These are phyloP conservation scores for Aspergillus coremiiformis DNA, from an alignment of 495 filamentous ascomycete species.

Conservation along the genomic window DNA sequence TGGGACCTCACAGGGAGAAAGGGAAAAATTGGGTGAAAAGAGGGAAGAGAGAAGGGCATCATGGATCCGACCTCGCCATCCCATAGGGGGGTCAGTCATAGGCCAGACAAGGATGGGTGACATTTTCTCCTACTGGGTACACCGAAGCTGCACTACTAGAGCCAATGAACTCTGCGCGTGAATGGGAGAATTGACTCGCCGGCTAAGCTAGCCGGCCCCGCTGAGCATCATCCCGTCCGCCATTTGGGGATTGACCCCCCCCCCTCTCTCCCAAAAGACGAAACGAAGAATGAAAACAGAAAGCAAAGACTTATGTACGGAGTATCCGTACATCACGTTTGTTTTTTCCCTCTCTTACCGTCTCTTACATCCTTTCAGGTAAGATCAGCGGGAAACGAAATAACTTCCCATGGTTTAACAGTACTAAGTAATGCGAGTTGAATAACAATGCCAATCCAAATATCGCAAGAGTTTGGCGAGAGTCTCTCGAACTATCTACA, in stretches of 20 bases:
- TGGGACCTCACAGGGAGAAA: neutral
- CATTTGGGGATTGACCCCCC: conserved; percentile 14
- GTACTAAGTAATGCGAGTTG: too few relatives aligned
- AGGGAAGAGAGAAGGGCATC: neutral
- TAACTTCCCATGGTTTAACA: too few relatives aligned
- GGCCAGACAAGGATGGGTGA: conserved; percentile 6
- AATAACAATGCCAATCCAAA: conserved; percentile 1
- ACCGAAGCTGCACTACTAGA: conserved; percentile 7
- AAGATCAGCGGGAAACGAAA: conserved; percentile 3
- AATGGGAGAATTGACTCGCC: conserved; percentile 20
- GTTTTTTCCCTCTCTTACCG: neutral
- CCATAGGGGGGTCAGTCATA: conserved; percentile 5
- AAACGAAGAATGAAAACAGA: conserved; percentile 7
- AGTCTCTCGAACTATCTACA: too few relatives aligned
- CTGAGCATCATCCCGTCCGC: conserved; percentile 19
- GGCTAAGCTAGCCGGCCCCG: conserved; percentile 18
- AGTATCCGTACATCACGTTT: neutral
- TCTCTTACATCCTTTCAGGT: neutral
- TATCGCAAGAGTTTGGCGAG: too few relatives aligned
- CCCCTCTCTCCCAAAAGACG: too few relatives aligned
- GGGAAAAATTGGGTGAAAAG: neutral
- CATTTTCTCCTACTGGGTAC: conserved; percentile 1
- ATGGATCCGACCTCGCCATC: neutral
- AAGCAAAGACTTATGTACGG: too few relatives aligned
- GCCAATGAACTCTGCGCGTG: conserved; percentile 12